phyloP scores from a whole-genome alignment of 2,329 filamentous ascomycete species.

The Colletotrichum sp. region DNA sequence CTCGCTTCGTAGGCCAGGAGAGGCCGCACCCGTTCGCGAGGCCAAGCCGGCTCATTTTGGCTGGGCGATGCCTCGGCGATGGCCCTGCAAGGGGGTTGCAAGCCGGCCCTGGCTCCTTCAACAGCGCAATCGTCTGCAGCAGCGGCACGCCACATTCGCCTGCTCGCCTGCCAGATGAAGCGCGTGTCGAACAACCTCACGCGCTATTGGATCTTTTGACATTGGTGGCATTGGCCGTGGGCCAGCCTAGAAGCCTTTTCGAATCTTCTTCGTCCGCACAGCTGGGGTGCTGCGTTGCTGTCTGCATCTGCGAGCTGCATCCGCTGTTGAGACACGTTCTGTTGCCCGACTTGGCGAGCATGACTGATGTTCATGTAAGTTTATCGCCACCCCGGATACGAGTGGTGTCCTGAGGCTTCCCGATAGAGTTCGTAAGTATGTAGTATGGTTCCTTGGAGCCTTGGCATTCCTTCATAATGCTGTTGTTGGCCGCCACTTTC shows the following conservation, averaged over 20 bases:
- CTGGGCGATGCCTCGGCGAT: slow-evolving; percentile 3
- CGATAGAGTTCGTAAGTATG: not conserved
- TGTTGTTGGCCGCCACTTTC: not conserved
- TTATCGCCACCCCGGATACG: not conserved
- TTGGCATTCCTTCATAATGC: not conserved
- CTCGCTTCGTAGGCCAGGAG: slow-evolving; percentile 17
- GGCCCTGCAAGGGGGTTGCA: not conserved
- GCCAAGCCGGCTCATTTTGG: not conserved
- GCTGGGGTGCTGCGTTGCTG: not conserved
- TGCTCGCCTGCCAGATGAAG: not conserved
- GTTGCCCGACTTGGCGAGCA: not conserved
- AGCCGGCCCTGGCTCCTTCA: not conserved
- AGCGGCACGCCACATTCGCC: not conserved
- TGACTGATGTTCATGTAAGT: not conserved
- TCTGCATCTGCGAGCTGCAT: not conserved
- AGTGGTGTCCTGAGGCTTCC: not conserved
- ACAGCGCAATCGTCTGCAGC: not conserved
- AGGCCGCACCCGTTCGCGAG: not conserved
- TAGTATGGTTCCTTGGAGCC: not conserved
- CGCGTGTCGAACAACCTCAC: not conserved
- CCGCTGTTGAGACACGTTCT: not conserved
- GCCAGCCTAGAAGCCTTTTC: not conserved
- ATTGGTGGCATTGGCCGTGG: not conserved
- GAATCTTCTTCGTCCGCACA: not conserved
- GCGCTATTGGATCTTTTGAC: not conserved